Conservation (phyloP, 2,329 filamentous ascomycete species). For the Phialemonium atrogriseum region DNA sequence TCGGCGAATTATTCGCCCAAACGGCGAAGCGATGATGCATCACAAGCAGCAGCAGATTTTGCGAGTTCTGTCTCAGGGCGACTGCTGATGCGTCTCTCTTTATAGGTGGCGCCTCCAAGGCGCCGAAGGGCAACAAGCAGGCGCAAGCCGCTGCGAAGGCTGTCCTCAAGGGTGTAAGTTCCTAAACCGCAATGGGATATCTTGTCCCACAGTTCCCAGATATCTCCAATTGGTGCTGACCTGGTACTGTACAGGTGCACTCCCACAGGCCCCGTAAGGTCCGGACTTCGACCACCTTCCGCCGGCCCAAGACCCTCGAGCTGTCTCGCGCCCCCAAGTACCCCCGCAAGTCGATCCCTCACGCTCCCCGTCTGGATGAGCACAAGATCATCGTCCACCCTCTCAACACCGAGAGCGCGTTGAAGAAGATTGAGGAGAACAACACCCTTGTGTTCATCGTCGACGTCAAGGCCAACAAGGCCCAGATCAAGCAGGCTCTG, state of each 20-base stretch:
- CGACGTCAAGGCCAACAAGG: constrained; percentile 97
- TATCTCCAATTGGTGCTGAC: constrained; percentile 1
- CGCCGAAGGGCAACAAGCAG: constrained; percentile 66
- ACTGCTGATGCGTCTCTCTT: constrained; percentile 59
- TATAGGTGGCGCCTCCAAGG: constrained; percentile 46
- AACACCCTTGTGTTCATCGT: constrained; percentile 99
- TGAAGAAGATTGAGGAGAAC: constrained; percentile 99
- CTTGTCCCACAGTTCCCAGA: background rate
- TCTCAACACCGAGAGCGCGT: constrained; percentile 98
- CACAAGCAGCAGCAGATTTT: constrained; percentile 66
- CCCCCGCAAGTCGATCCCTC: constrained; percentile 89
- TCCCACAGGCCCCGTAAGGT: constrained; percentile 86
- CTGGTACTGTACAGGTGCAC: constrained; percentile 30
- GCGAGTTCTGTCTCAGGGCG: constrained; percentile 59
- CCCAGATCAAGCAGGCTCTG: constrained; percentile 94
- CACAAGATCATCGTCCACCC: constrained; percentile 98
- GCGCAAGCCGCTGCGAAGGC: constrained; percentile 93
- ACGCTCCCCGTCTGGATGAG: constrained; percentile 86
- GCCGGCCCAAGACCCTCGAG: constrained; percentile 92
- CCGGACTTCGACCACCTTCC: constrained; percentile 89
- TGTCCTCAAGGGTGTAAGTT: constrained; percentile 87
- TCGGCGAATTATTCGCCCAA: constrained; percentile 9
- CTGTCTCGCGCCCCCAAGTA: constrained; percentile 90
- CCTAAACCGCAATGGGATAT: constrained; percentile 5
- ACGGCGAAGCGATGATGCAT: constrained; percentile 32